Conservation (phyloP, 2,329 filamentous ascomycete genomes). For the Penicillium sp. region DNA sequence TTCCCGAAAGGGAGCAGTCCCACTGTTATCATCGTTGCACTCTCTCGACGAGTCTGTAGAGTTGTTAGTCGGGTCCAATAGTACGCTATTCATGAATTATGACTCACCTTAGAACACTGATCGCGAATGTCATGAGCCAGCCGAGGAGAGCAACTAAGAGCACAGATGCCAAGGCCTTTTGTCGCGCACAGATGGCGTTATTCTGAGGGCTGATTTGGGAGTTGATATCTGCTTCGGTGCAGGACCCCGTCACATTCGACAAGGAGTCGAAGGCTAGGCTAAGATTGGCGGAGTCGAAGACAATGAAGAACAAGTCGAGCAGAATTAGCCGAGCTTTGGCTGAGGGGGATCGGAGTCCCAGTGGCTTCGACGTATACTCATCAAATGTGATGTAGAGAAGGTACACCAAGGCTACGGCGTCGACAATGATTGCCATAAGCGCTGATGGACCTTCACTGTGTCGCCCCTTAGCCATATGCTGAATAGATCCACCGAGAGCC, state of each 20-base stretch:
- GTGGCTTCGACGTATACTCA: slow-evolving; percentile 90
- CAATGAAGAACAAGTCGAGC: slow-evolving; percentile 92
- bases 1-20: neutral
- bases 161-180: slow-evolving; percentile 72
- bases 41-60: slow-evolving; percentile 39
- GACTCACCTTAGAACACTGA: slow-evolving; percentile 70
- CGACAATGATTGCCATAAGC: slow-evolving; percentile 84
- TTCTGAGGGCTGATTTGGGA: slow-evolving; percentile 33
- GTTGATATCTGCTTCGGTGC: slow-evolving; percentile 47
- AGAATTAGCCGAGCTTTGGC: slow-evolving; percentile 88
- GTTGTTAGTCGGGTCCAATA: slow-evolving; percentile 25
- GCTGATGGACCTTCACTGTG: slow-evolving; percentile 69
- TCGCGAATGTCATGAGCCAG: slow-evolving; percentile 87
- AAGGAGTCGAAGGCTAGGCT: slow-evolving; percentile 85
- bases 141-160: slow-evolving; percentile 77
- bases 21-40: slow-evolving; percentile 22
- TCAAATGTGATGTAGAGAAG: slow-evolving; percentile 93
- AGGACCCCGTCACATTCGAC: slow-evolving; percentile 60
- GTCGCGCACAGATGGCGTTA: slow-evolving; percentile 57
- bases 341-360: slow-evolving; percentile 78
- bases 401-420: slow-evolving; percentile 84
- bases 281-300: slow-evolving; percentile 92
- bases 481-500: slow-evolving; percentile 73
- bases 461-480: slow-evolving; percentile 54
- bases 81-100: neutral